Evolutionary conservation across 768 basidiomycete species (phyloP), one percentile per base, ranked within the genome.

Genomic region (Neoboletus subvelutipes): DNA sequence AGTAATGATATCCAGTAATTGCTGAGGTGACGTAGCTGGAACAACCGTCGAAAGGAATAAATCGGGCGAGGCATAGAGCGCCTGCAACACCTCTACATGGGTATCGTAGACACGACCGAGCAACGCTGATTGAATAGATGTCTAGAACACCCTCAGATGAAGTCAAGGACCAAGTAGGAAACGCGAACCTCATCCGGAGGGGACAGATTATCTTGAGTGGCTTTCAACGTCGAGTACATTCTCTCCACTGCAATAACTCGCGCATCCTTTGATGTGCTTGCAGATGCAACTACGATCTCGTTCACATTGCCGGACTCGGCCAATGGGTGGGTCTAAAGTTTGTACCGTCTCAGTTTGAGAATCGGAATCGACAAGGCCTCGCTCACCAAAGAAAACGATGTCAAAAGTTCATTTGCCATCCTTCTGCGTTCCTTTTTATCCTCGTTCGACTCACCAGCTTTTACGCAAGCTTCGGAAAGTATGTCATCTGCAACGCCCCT

Each of bases 101-200:
- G 79, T 77, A 62, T 96, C 94, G 49, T 85, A 80, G 4, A 92
- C 73, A 2, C 91, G 84, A 15, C 85, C 80, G 31, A 87, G 68
- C 5, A 98, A 73, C 0, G 88, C 85, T 2, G 82, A 78, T n/a
- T 76, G 77, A 20, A 88, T 72, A 3, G 86, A 79, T 55, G 79
- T 75, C 87, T 87, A 41, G 3, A 36, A 49, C 13, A 50, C 10
- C 7, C 26, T 69, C 52, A 62, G 36, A 45, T 11, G 42, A 49
- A 37, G 26, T 18, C 45, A 33, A 37, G n/a, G 17, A 11, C 13
- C 5, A 45, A 37, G n/a, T 0, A 29, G 29, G 29, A 55, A 37
- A 31, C 2, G 12, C 64, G 7, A 47, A 68, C 68, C 64, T 76
- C 49, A 28, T 87, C 83, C 0, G 67, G 63, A 15, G 70, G 55